Evolutionary conservation across 768 basidiomycete species (phyloP), one percentile per base, ranked within the genome.

Genomic region (Podaxis sp.): DNA sequence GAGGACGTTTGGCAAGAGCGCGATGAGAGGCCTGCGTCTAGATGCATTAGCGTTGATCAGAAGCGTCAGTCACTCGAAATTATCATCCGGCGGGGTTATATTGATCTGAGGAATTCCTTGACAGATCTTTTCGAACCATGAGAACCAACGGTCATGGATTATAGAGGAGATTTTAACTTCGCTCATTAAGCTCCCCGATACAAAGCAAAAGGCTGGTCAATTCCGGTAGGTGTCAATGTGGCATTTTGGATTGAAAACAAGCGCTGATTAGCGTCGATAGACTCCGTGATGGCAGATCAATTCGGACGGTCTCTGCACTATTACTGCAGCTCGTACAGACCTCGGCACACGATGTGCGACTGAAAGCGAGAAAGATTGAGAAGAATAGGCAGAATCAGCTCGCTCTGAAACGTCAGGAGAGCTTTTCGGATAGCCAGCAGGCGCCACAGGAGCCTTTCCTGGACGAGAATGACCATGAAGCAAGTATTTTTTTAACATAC

Each of bases 251-350:
- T 58, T 20, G 37, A 44, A 48, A 17, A 44, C 51, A 22, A 38
- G 44, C 13, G 1, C 54, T 69, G 46, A 64, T 59, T 28, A 40
- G 40, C n/a, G 17, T 8, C 13, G 6, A n/a, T 67, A 98, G 96
- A 33, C 78, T 99, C 20, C 86, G 94, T 10, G 93, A 96, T 70
- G 96, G 96, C 0, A 86, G 87, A 7, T 89, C 95, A 0, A 98
- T 99, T 58, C 88, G 96, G 55, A 97, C 95, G 1, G 90, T 96
- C 12, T 96, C 95, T 2, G 96, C 96, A 0, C 79, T 99, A 5
- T 80, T 99, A 10, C 80, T 99, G 20, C 96, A 99, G 67, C 88
- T 99, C n/a, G 90, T 99, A 1, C 97, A 99, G 71, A 96, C 95
- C 0, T 96, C 94, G 3, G 89, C 93, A 0, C 90, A 93, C 66